Base-by-base conservation (phyloP, 2,329 filamentous ascomycete species). In the Balansia obtecta region DNA sequence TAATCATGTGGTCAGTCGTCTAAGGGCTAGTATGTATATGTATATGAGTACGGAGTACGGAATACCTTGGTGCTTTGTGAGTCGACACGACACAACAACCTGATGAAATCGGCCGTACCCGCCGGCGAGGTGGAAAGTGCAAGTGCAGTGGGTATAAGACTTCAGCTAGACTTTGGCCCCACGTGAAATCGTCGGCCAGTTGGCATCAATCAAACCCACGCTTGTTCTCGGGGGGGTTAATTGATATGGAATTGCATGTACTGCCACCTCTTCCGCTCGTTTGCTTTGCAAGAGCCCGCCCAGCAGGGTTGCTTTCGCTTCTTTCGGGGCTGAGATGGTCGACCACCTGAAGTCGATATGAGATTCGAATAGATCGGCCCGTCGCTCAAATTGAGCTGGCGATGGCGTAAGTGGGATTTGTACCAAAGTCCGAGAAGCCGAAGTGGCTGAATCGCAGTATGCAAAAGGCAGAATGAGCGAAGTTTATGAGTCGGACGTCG, bases 281-380 rank as follows among this genome's bases (percentile, higher is more conserved):
- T 37, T 37, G 34, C 33, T 37, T 15, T 15, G 41, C 18, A 45
- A 46, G 30, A 20, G 34, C 22, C 45, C 45, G 46, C 27, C 37
- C 41, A 38, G 41, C 45, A 44, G 32, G 41, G 34, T 44, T 45
- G 22, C 40, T 40, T 30, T 32, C 18, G 13, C 20, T 8, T 9
- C 16, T 41, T 32, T 12, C n/a, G 40, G 41, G 27, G 46, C 34
- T 20, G 27, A 33, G 20, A 39, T 46, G n/a, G 33, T 46, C 37
- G n/a, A 44, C 44, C 47, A 10, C 34, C 48, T n/a, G 43, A 46
- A 18, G 34, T 37, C 22, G 43, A 50, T 50, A 42, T 42, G 48
- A 9, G 20, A 33, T 45, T 33, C 41, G 48, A 18, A 16, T 20
- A 30, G n/a, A n/a, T 13, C 18, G 32, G 9, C 48, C 32, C 30